Evolutionary conservation across 2,329 filamentous ascomycete species (phyloP), one percentile per base, ranked within the genome.

Genomic region (Cercospora janseana): DNA sequence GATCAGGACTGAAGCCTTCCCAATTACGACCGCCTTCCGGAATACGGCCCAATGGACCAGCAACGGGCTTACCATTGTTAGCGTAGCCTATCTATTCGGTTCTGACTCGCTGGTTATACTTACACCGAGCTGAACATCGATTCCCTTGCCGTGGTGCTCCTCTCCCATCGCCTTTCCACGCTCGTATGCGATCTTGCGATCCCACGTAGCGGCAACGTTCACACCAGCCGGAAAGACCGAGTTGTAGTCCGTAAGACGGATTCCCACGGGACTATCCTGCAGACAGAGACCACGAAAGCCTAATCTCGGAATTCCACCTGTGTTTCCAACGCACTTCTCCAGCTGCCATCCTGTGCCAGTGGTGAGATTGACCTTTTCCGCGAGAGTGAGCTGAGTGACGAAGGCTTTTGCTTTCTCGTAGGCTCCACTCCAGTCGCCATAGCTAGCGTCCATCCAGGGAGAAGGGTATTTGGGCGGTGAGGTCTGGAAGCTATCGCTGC

Each of bases 1-100:
- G 85, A 61, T 88, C 85, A 2, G 78, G 69, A 2, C 84, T 85
- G 60, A 89, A 88, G 18, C 50, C 79, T 63, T 83, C 80, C 38
- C 82, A 64, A 21, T 60, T 60, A 0, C 63, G 52, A 8, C 56
- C 63, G 13, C 59, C 61, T 18, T 57, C 46, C 7, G 63, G 58
- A 3, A 55, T 34, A 18, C 63, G 56, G 5, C 64, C 64, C 27
- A 66, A 72, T 0, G 86, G 79, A 0, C 85, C 85, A 24, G 87
- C 82, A 0, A 78, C 73, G 2, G 85, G 86, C 51, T 56, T 23
- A 13, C 3, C 15, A 23, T 2, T 31, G 43, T 54, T 16, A 56
- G 46, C 18, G 2, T 15, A 8, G 10, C 13, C 20, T n/a, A n/a
- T n/a, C n/a, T n/a, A n/a, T n/a, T n/a, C n/a, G n/a, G n/a, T n/a